These are phyloP conservation scores for Vitis rotundifolia DNA, from an alignment of 164 flowering plant genomes.

Conservation along the genomic window DNA sequence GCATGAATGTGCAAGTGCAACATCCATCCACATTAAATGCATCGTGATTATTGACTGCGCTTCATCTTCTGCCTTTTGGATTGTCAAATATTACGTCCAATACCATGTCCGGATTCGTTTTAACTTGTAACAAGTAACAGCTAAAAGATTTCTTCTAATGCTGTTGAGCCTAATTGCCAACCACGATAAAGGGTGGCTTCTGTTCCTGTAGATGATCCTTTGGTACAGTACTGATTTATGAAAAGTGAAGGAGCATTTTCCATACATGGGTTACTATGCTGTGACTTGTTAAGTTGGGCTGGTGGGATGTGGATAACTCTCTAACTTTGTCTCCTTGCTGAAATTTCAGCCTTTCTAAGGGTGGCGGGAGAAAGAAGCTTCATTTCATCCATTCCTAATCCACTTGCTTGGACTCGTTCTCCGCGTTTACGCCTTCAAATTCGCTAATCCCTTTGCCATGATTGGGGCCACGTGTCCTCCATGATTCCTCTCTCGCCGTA, in stretches of 20 bases:
- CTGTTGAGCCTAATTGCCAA: too few species aligned
- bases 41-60: too few species aligned
- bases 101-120: too few species aligned
- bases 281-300: not conserved
- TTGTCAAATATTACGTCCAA: too few species aligned
- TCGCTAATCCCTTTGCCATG: conserved; percentile 4
- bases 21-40: too few species aligned
- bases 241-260: not conserved
- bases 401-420: conserved; percentile 11
- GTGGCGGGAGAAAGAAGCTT: not conserved
- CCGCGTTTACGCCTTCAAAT: conserved; percentile 33
- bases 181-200: too few species aligned
- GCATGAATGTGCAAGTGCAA: too few species aligned
- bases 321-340: not conserved
- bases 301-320: not conserved
- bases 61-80: too few species aligned
- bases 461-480: conserved; percentile 15
- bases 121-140: too few species aligned
- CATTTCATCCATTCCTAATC: not conserved
- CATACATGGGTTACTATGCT: not conserved
- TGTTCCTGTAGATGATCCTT: too few species aligned
- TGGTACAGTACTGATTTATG: not conserved
- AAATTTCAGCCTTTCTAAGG: not conserved
- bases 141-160: too few species aligned
- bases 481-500: not conserved